Percentiles rank a stretch among this genome's conserved stretches.
These are phyloP conservation scores for Globisporangium sylvaticum DNA, from an alignment of 352 stramenopile genomes.

Conservation along the genomic window DNA sequence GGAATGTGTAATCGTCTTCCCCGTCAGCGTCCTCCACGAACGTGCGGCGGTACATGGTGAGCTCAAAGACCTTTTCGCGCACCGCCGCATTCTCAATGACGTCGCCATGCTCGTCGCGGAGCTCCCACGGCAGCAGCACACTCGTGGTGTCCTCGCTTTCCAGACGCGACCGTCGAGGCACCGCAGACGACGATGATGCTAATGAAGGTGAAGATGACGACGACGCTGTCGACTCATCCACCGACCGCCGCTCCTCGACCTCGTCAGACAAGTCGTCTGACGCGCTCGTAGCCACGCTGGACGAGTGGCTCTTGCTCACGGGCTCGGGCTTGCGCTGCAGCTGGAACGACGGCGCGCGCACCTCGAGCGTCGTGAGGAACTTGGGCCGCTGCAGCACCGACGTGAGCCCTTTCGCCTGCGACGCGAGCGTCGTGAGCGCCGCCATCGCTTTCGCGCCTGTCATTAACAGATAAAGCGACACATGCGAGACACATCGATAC, in stretches of 20 bases:
- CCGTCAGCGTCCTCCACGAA: slow-evolving; percentile 54
- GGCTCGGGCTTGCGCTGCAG: background rate
- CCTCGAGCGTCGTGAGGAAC: slow-evolving; percentile 6
- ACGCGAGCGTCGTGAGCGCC: slow-evolving; percentile 12
- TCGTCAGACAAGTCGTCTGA: slow-evolving; percentile 11
- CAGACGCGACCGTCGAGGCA: slow-evolving; percentile 1
- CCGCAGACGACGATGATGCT: background rate
- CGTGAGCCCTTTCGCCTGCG: slow-evolving; percentile 18
- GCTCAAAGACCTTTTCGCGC: slow-evolving; percentile 51
- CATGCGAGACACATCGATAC: background rate
- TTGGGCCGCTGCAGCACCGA: slow-evolving; percentile 16
- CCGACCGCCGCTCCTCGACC: background rate
- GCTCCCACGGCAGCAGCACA: slow-evolving; percentile 48
- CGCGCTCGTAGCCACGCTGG: slow-evolving; percentile 6
- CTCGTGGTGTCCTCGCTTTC: slow-evolving; percentile 10
- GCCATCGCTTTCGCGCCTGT: slow-evolving; percentile 13
- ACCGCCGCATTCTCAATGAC: slow-evolving; percentile 34
- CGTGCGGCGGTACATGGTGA: slow-evolving; percentile 59
- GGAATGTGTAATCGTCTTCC: slow-evolving; percentile 64
- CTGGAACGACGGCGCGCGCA: background rate
- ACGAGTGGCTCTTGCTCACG: slow-evolving; percentile 10
- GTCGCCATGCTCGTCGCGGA: slow-evolving; percentile 26
- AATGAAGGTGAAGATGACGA: background rate
- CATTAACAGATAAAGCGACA: background rate
- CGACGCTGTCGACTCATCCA: background rate